These are phyloP conservation scores for Hsuehochloa calcarea DNA, from an alignment of 176 grass and related monocot genomes.

Conservation along the genomic window DNA sequence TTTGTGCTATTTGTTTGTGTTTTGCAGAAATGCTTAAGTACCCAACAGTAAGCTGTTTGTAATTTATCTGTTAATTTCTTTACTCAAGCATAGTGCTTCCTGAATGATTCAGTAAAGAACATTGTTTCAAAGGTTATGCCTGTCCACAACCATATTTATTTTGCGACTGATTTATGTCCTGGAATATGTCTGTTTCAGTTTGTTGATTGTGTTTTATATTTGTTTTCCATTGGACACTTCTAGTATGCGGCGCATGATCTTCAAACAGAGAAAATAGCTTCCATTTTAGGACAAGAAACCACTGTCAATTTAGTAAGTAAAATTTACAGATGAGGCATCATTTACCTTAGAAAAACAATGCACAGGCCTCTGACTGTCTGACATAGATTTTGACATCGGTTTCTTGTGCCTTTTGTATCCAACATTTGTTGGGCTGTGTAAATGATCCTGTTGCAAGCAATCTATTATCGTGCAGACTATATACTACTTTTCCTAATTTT, in stretches of 20 bases:
- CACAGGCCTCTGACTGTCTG: neutral
- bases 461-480: neutral
- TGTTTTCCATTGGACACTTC: neutral
- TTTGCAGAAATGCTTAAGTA: slow-evolving; percentile 9
- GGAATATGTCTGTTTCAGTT: neutral
- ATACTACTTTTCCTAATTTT: slow-evolving; percentile 18
- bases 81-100: slow-evolving; percentile 4
- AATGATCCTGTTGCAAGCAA: neutral
- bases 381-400: neutral
- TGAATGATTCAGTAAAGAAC: slow-evolving; percentile 11
- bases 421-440: neutral
- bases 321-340: neutral
- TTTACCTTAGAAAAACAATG: neutral
- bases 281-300: neutral
- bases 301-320: neutral
- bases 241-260: neutral
- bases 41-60: slow-evolving; percentile 20
- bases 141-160: slow-evolving; percentile 13
- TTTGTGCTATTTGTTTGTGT: slow-evolving; percentile 13
- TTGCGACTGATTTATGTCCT: neutral
- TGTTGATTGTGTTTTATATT: neutral
- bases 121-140: neutral
- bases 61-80: slow-evolving; percentile 8
- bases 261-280: neutral
- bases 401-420: neutral